These are phyloP conservation scores for Pleurotus salmoneostramineus DNA, from an alignment of 768 basidiomycete species.

Conservation along the genomic window DNA sequence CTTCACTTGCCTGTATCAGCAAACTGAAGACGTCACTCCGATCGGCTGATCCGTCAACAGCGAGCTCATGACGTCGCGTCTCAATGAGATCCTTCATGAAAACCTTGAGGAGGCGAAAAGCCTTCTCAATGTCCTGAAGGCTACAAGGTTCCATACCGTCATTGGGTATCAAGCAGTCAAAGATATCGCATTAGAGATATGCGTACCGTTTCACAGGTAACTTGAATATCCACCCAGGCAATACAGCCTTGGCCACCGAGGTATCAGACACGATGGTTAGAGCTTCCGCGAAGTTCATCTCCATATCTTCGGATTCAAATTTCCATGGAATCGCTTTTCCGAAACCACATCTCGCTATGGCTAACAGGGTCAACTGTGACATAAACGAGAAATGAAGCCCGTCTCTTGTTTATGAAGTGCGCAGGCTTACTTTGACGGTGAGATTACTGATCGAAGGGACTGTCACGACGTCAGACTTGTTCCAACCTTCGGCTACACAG, in stretches of 20 bases:
- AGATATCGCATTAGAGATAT: slow-evolving; percentile 7
- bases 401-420: too few species aligned
- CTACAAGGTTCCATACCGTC: background rate
- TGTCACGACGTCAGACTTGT: slow-evolving; percentile 18
- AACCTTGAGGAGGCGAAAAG: slow-evolving; percentile 21
- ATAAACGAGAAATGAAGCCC: background rate
- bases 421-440: slow-evolving; percentile 27
- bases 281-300: slow-evolving; percentile 32
- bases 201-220: slow-evolving; percentile 30
- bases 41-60: background rate
- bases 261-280: slow-evolving; percentile 27
- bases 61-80: slow-evolving; percentile 26
- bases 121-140: slow-evolving; percentile 20
- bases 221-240: slow-evolving; percentile 32
- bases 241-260: slow-evolving; percentile 16
- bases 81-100: slow-evolving; percentile 36
- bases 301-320: background rate
- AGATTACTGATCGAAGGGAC: slow-evolving; percentile 25
- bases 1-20: slow-evolving; percentile 41
- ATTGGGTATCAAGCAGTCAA: background rate
- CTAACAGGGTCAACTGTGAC: slow-evolving; percentile 33
- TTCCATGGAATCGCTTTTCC: slow-evolving; percentile 39
- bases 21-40: slow-evolving; percentile 25
- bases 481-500: slow-evolving; percentile 31
- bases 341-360: slow-evolving; percentile 42